Evolutionary conservation across 352 stramenopile species (phyloP), one percentile per base, ranked within the genome.

Genomic region (Discostella stelligera): DNA sequence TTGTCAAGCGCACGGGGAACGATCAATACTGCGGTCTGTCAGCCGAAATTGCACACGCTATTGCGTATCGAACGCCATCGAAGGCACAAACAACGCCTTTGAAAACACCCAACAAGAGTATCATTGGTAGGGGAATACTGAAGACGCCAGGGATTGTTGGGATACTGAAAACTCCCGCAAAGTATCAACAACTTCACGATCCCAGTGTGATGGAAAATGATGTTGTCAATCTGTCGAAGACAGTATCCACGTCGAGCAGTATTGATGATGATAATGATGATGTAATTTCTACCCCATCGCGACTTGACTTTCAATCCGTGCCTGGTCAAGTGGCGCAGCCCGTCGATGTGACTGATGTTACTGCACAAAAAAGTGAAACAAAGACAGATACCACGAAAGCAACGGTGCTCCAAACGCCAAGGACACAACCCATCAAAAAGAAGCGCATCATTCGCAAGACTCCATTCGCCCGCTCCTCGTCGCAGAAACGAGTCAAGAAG

Each of bases 401-500:
- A 41, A 9, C 32, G 9, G 32, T 9, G 3, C 32, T 41, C 3
- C 32, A 41, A 44, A 71, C 63, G 5, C 52, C 48, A 39, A 71
- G 74, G 11, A 62, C 49, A 23, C 30, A 73, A 63, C 55, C 50
- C 18, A 41, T 41, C 32, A 59, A 62, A 30, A 54, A 60, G 27
- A 59, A 71, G 46, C 18, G n/a, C 16, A 50, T 9, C 13, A 71
- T 53, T n/a, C 66, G 66, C 66, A 62, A 64, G 30, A 73, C 66
- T 5, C 66, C 66, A 4, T 73, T 73, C 27, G 50, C 66, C 7
- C 8, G 21, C 0, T 13, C 65, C 4, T 74, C 64, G 2, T 63
- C 74, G 0, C 53, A 41, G 4, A 83, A 83, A 52, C 78, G 78
- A 59, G 14, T 83, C 0, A 78, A 79, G 44, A 74, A 71, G 59